Evolutionary conservation across 2,329 filamentous ascomycete species (phyloP).

Genomic region (Sporothrix pallida): DNA sequence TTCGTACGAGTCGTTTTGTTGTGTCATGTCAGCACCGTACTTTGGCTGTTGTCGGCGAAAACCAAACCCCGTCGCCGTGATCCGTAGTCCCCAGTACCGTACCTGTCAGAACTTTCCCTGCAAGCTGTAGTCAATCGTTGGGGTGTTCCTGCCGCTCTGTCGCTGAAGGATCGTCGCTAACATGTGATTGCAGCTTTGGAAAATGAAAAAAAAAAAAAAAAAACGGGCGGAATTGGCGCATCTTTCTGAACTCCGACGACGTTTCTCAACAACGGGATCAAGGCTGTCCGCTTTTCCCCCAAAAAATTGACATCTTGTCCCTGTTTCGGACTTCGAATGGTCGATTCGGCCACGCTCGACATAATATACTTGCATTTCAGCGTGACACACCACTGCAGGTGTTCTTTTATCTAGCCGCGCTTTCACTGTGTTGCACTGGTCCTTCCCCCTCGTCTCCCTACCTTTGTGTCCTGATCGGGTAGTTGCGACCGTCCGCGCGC

Average conservation of each 20-base stretch:
- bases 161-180: not conserved
- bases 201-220: not conserved
- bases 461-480: conserved; percentile 1
- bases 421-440: not conserved
- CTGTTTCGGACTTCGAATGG: too few species aligned
- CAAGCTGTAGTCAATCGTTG: not conserved
- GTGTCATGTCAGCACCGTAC: too few species aligned
- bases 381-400: too few species aligned
- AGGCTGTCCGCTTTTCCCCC: not conserved
- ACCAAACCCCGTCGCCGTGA: not conserved
- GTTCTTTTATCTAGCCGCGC: conserved; percentile 3
- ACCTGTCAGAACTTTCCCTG: not conserved
- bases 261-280: not conserved
- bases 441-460: too few species aligned
- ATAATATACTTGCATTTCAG: too few species aligned
- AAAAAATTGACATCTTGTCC: not conserved
- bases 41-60: not conserved
- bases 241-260: not conserved
- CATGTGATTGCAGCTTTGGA: not conserved
- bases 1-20: too few species aligned
- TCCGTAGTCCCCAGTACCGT: not conserved
- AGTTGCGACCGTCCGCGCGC: conserved; percentile 25
- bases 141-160: not conserved
- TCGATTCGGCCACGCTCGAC: too few species aligned
- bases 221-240: not conserved